Conservation (phyloP, 805 yeast genomes). For the Isabelozyma rhagii region DNA sequence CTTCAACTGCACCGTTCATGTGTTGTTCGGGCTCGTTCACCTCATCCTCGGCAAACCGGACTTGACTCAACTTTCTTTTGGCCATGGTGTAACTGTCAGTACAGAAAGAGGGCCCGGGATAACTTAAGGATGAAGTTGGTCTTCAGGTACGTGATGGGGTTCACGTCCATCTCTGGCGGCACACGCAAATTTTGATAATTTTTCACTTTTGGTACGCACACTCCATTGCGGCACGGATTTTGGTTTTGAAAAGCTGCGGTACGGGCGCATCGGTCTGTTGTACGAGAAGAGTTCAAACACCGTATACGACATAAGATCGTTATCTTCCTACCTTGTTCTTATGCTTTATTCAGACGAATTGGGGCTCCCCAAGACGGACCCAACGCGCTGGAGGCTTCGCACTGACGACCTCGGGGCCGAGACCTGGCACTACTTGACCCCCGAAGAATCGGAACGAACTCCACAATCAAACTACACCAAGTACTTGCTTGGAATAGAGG, state of each 20-base stretch:
- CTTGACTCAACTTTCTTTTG: slow-evolving; percentile 20
- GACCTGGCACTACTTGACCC: slow-evolving; percentile 67
- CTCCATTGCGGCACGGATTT: no score
- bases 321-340: background rate
- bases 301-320: no score
- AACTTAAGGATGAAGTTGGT: background rate
- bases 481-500: slow-evolving; percentile 47
- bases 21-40: slow-evolving; percentile 4
- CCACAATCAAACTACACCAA: slow-evolving; percentile 57
- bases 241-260: no score
- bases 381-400: slow-evolving; percentile 67
- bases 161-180: background rate
- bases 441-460: slow-evolving; percentile 33
- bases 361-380: slow-evolving; percentile 68
- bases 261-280: no score
- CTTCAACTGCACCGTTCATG: slow-evolving; percentile 14
- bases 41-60: slow-evolving; percentile 3
- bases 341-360: slow-evolving; percentile 65
- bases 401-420: slow-evolving; percentile 74
- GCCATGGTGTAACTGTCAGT: slow-evolving; percentile 13
- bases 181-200: background rate
- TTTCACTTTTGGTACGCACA: background rate
- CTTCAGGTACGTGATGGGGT: background rate
- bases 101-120: background rate
- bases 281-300: no score